phyloP scores from a whole-genome alignment of 2,329 filamentous ascomycete species.

The Hymenoscyphus occultus region DNA sequence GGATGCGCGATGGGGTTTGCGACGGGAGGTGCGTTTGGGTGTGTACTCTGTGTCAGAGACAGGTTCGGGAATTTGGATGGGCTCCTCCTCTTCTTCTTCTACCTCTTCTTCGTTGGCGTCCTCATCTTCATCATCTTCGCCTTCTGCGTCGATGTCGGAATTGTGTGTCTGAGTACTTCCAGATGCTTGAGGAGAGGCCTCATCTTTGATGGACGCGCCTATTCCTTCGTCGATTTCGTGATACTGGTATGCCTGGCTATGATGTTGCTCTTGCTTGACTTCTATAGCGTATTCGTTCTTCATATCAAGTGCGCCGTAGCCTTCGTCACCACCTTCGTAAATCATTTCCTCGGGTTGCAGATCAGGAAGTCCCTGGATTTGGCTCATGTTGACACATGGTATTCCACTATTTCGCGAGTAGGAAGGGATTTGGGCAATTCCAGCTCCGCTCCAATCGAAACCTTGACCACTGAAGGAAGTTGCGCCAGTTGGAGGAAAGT shows the following conservation, averaged over 20 bases:
- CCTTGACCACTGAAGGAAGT: slow-evolving; percentile 14
- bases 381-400: slow-evolving; percentile 28
- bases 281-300: slow-evolving; percentile 17
- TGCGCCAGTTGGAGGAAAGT: neutral
- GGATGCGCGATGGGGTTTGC: neutral
- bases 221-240: slow-evolving; percentile 32
- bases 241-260: slow-evolving; percentile 13
- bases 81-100: slow-evolving; percentile 14
- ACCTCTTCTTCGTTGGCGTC: slow-evolving; percentile 25
- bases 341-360: slow-evolving; percentile 18
- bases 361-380: slow-evolving; percentile 32
- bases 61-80: slow-evolving; percentile 19
- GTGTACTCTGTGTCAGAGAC: slow-evolving; percentile 30
- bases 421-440: neutral
- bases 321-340: slow-evolving; percentile 11
- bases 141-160: slow-evolving; percentile 14
- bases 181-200: slow-evolving; percentile 19
- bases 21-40: slow-evolving; percentile 19
- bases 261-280: neutral
- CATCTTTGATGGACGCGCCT: slow-evolving; percentile 29
- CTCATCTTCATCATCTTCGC: slow-evolving; percentile 14
- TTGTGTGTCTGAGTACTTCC: neutral
- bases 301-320: slow-evolving; percentile 21
- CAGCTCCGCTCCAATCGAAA: neutral
- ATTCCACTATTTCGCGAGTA: slow-evolving; percentile 12